These are phyloP conservation scores for Globisporangium yorkense DNA, from an alignment of 352 stramenopile species.

Conservation along the genomic window DNA sequence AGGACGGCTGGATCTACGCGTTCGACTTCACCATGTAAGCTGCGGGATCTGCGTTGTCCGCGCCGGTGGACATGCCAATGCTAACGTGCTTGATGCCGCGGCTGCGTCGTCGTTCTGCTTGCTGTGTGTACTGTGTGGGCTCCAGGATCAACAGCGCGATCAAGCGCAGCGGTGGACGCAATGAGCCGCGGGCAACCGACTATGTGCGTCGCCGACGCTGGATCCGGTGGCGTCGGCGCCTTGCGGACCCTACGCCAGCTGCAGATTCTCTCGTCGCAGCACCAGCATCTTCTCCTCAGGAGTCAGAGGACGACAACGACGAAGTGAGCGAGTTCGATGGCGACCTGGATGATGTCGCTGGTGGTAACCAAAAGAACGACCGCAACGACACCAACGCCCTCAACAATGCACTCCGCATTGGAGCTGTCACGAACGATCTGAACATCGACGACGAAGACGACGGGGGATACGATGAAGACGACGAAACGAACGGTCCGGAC, in stretches of 20 bases:
- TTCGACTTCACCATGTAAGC: constrained; percentile 70
- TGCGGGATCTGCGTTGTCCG: background rate
- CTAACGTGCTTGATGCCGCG: no score
- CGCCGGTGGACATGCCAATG: background rate
- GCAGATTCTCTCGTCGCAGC: background rate
- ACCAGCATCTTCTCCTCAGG: background rate
- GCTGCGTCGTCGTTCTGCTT: background rate
- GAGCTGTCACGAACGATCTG: constrained; percentile 7
- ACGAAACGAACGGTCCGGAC: constrained; percentile 6
- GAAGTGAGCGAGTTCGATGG: background rate
- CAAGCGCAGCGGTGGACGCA: constrained; percentile 49
- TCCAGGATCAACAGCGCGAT: constrained; percentile 55
- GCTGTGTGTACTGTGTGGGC: background rate
- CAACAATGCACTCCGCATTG: background rate
- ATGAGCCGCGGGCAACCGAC: constrained; percentile 46
- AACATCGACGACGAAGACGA: constrained; percentile 26
- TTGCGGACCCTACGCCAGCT: background rate
- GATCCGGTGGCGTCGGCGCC: constrained; percentile 45
- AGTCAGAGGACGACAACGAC: constrained; percentile 1
- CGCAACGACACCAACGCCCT: background rate
- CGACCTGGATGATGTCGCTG: background rate
- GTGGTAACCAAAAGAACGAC: background rate
- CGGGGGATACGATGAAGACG: constrained; percentile 19
- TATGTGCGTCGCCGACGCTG: constrained; percentile 66
- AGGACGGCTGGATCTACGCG: constrained; percentile 69